Base-by-base conservation (phyloP, 495 filamentous ascomycete species). In the Friedmanniomyces simplex region DNA sequence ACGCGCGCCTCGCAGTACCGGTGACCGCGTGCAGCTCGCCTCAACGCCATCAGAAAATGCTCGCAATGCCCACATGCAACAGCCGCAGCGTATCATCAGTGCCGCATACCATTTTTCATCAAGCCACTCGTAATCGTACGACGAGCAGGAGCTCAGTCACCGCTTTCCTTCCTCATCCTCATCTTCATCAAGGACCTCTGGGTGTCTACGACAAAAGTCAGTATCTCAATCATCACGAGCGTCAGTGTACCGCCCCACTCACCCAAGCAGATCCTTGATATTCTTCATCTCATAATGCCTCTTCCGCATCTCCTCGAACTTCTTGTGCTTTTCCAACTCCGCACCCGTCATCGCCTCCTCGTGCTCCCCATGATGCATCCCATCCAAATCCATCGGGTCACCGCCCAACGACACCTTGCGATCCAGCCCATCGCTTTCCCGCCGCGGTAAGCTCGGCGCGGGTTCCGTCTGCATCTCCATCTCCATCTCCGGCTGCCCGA, bases 251-350 rank as follows among this genome's bases (percentile, higher is more conserved):
- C 0, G 49, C 50, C 16, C 42, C 49, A 75, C 80, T 56, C 70
- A 86, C 85, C 89, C 93, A 59, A 98, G 78, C 54, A 97, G 72
- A 64, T 84, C 80, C 61, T 91, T 95, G 22, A 97, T 89, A 67
- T 93, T 86, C 77, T 81, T 89, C 94, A 98, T 97, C 77, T 97
- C 94, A 69, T 98, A 98, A 70, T 98, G 93, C 73, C 81, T 88
- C 80, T 89, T 95, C 69, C 93, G 78, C 76, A 88, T 78, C 73
- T 87, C 77, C 73, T 95, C 91, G 66, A 98, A 98, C 69, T 85
- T 79, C 58, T 79, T 79, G 67, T 98, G 93, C 75, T 96, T 95
- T 75, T 88, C 89, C 57, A 74, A 73, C 63, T 93, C 90, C 70
- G 96, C 91, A 36, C 83, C 77, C 24, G 77, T 82, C 65, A 88